Percentiles rank a stretch among this genome's conserved stretches.
phyloP scores from a whole-genome alignment of 371 early-diverging fungal genomes.

The Mucor mucedo region DNA sequence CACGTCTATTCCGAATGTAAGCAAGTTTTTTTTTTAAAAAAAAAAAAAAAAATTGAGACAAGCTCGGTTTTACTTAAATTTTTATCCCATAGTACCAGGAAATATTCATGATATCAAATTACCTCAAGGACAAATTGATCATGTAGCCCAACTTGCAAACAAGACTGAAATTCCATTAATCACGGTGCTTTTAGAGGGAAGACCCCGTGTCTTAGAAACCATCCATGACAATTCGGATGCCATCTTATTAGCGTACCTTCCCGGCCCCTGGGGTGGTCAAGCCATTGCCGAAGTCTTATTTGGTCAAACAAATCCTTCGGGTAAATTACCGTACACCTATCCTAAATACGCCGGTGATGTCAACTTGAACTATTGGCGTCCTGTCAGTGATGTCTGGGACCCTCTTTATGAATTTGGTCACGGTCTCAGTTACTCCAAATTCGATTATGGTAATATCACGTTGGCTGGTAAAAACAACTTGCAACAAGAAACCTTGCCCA shows the following conservation, averaged over 20 bases:
- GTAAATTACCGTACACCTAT: conserved; percentile 59
- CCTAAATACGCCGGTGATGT: conserved; percentile 53
- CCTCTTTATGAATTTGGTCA: conserved; percentile 67
- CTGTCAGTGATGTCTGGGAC: conserved; percentile 41
- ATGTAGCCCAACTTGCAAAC: conserved; percentile 31
- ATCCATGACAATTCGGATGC: conserved; percentile 48
- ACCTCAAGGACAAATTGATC: conserved; percentile 55
- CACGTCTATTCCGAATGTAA: conserved; percentile 55
- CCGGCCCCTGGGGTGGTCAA: conserved; percentile 66
- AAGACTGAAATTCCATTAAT: conserved; percentile 44
- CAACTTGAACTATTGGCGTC: conserved; percentile 39
- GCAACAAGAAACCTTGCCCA: too few species aligned
- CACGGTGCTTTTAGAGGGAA: conserved; percentile 60
- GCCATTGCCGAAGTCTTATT: conserved; percentile 63
- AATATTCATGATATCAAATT: conserved; percentile 59
- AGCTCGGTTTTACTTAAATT: neutral
- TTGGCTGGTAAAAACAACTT: conserved; percentile 5
- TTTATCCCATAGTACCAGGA: conserved; percentile 38
- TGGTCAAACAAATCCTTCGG: conserved; percentile 58
- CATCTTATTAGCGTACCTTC: conserved; percentile 58
- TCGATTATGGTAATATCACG: conserved; percentile 52
- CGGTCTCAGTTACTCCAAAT: conserved; percentile 64
- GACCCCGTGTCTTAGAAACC: conserved; percentile 59
- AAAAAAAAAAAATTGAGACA: neutral
- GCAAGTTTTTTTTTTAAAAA: conserved; percentile 2